These are phyloP conservation scores for Neurospora intermedia DNA, from an alignment of 495 filamentous ascomycete species.

Conservation along the genomic window DNA sequence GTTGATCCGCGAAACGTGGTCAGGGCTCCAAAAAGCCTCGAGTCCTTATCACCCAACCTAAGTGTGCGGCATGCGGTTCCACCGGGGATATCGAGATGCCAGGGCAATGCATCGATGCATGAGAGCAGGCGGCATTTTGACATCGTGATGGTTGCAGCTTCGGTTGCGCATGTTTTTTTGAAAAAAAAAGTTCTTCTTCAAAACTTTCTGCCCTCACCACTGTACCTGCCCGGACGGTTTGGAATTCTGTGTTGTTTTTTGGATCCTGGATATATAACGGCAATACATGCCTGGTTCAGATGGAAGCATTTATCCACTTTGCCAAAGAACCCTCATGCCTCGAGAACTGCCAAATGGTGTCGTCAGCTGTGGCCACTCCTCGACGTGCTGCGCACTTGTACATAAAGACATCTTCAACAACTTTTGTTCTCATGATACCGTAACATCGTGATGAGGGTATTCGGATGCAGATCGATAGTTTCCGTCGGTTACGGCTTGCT, in stretches of 20 bases:
- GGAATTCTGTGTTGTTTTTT: not conserved
- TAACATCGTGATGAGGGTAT: not conserved
- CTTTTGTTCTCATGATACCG: not conserved
- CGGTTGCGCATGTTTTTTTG: not conserved
- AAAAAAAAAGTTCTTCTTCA: not conserved
- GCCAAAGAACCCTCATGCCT: not conserved
- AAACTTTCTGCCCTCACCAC: not conserved
- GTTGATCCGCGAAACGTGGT: not conserved
- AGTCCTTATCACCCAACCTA: not conserved
- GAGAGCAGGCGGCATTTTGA: not conserved
- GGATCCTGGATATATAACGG: not conserved
- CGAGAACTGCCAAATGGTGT: not conserved
- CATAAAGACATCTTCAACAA: not conserved
- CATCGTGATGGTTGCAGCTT: not conserved
- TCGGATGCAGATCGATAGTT: not conserved
- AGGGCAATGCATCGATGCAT: not conserved
- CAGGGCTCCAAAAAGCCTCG: not conserved
- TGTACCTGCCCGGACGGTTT: not conserved
- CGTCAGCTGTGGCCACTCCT: not conserved
- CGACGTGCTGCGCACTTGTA: not conserved
- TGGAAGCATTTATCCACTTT: not conserved
- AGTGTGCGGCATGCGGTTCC: not conserved
- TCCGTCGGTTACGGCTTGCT: not conserved
- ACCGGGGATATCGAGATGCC: not conserved
- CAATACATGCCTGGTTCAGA: not conserved